These are phyloP conservation scores for Suillus variegatus DNA, from an alignment of 768 basidiomycete genomes.

Conservation along the genomic window DNA sequence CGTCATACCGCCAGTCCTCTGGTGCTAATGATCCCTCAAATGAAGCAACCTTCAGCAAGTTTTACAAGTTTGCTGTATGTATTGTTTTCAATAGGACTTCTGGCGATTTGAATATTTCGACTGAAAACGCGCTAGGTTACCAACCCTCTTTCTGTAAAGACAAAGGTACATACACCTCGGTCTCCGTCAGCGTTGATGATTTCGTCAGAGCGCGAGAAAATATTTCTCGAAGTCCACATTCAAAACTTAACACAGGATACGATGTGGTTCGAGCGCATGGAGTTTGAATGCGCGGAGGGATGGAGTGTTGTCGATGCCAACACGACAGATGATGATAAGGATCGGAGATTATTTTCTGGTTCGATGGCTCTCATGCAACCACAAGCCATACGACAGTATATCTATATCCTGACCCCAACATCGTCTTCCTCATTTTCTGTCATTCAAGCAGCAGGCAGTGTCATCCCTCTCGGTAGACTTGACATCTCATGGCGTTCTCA, in stretches of 20 bases:
- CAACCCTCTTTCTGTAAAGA: constrained; percentile 95
- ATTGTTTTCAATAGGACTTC: not conserved
- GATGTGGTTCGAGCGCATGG: constrained; percentile 81
- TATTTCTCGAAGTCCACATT: constrained; percentile 91
- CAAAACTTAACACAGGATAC: constrained; percentile 82
- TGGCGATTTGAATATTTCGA: not conserved
- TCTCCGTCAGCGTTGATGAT: constrained; percentile 74
- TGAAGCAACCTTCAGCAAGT: constrained; percentile 64
- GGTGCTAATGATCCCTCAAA: constrained; percentile 49
- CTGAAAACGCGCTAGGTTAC: constrained; percentile 57
- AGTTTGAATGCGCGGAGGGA: constrained; percentile 69
- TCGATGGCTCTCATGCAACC: constrained; percentile 76
- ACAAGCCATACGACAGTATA: constrained; percentile 83
- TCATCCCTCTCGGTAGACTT: constrained; percentile 80
- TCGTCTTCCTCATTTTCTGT: constrained; percentile 44
- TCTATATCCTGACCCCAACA: constrained; percentile 75
- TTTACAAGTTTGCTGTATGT: constrained; percentile 85
- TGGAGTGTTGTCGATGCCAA: constrained; percentile 66
- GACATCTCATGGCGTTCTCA: constrained; percentile 89
- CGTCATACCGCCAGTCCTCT: constrained; percentile 50
- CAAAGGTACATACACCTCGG: constrained; percentile 80
- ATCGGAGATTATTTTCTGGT: constrained; percentile 55
- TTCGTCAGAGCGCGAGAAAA: constrained; percentile 67
- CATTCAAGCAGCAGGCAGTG: constrained; percentile 61
- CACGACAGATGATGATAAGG: constrained; percentile 24